Evolutionary conservation across 169 alveolate species (phyloP).

Genomic region (Plasmodium gaboni): DNA sequence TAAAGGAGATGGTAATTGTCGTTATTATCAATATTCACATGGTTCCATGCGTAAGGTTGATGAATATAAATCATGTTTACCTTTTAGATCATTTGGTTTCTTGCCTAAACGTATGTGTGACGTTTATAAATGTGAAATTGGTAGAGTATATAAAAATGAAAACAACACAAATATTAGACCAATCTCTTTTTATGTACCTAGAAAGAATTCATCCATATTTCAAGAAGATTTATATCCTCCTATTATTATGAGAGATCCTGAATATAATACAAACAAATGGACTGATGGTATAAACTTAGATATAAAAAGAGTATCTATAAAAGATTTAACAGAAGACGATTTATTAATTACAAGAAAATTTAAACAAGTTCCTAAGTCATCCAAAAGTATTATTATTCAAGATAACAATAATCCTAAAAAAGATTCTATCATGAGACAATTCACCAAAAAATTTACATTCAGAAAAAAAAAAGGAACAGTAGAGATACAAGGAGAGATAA

Average conservation of each 20-base stretch:
- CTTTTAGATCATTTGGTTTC: conserved; percentile 83
- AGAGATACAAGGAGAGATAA: too few species aligned
- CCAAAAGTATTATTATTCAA: conserved; percentile 39
- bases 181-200: conserved; percentile 80
- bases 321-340: conserved; percentile 39
- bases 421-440: conserved; percentile 24
- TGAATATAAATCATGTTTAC: conserved; percentile 82
- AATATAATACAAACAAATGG: conserved; percentile 22
- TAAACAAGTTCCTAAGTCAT: conserved; percentile 11
- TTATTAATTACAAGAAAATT: conserved; percentile 31
- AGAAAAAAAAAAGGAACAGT: conserved; percentile 8
- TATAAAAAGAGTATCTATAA: conserved; percentile 40
- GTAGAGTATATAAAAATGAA: conserved; percentile 81
- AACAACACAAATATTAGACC: conserved; percentile 81
- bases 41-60: conserved; percentile 80
- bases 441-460: conserved; percentile 44
- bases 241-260: conserved; percentile 51
- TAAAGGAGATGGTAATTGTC: conserved; percentile 86
- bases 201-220: conserved; percentile 79
- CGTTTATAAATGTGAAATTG: conserved; percentile 84
- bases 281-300: conserved; percentile 27
- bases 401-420: conserved; percentile 11
- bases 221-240: conserved; percentile 82
- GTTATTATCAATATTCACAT: conserved; percentile 82
- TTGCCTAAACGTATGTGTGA: conserved; percentile 82